Conservation (phyloP, 2,329 filamentous ascomycete species). For the Verticillium zaregamsianum region DNA sequence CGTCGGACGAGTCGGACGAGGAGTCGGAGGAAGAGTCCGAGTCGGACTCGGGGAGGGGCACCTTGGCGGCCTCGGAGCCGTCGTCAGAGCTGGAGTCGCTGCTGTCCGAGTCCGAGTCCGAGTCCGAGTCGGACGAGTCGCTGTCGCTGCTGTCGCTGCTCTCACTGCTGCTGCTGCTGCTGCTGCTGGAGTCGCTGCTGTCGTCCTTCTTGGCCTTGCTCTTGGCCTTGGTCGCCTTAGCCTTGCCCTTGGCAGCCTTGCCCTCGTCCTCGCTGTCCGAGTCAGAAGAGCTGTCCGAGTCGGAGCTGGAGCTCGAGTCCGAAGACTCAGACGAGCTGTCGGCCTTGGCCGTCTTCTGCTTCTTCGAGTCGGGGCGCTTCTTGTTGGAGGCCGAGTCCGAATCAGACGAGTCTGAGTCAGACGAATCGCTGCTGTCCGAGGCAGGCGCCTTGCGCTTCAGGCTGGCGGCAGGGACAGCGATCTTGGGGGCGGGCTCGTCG, state of each 20-base stretch:
- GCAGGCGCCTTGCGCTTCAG: conserved; percentile 37
- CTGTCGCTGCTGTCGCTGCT: conserved; percentile 15
- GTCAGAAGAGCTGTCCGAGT: conserved; percentile 29
- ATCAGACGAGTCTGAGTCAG: conserved; percentile 25
- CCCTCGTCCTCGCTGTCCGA: conserved; percentile 27
- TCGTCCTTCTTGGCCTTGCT: background rate
- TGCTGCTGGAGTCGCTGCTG: background rate
- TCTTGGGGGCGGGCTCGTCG: background rate
- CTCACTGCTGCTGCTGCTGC: conserved; percentile 24
- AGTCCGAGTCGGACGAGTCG: conserved; percentile 24
- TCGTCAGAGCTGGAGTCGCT: conserved; percentile 34
- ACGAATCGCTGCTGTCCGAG: conserved; percentile 16
- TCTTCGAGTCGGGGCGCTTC: conserved; percentile 45
- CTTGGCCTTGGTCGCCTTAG: background rate
- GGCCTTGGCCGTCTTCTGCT: conserved; percentile 38
- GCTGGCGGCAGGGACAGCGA: conserved; percentile 15
- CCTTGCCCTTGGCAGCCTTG: background rate
- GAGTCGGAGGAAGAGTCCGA: conserved; percentile 21
- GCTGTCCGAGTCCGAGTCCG: conserved; percentile 24
- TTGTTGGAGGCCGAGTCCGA: conserved; percentile 33
- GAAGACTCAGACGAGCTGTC: conserved; percentile 26
- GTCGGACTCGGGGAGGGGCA: conserved; percentile 38
- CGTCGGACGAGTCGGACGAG: conserved; percentile 15
- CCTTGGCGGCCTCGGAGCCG: conserved; percentile 31
- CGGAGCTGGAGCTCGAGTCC: conserved; percentile 22